Base-by-base conservation (phyloP, 2,329 filamentous ascomycete species). In the Ilyonectria destructans region DNA sequence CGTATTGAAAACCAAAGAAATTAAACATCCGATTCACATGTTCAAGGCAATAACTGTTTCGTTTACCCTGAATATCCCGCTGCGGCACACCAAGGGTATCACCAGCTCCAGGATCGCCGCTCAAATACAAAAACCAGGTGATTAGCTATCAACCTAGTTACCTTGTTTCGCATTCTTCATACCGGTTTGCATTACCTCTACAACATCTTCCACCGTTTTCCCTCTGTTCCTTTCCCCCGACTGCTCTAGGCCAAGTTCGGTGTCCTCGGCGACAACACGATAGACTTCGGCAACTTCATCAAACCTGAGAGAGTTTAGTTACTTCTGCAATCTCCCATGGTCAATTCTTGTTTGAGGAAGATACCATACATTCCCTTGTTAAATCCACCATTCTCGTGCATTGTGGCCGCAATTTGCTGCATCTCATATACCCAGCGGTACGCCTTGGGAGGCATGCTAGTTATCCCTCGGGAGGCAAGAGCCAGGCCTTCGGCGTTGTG, bases 381-480 rank as follows among this genome's bases (percentile, higher is more conserved):
- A 77, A 92, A 93, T 0, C 91, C 91, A 1, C 90, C 91, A 61
- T 92, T 90, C 48, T 88, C 86, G 7, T 81, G 81, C 77, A 93
- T 91, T 4, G 91, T 92, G 65, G 86, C 82, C 4, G 87, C 88
- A 75, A 95, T 94, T 84, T 95, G 90, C 73, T 90, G 86, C 92
- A 95, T 94, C 83, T 95, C 92, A 37, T 86, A 84, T 0, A 93
- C 90, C 92, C 92, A 95, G 12, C 93, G 84, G 78, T 94, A 94
- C 19, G 93, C 92, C 81, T 95, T 95, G 8, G 90, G 89, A 26
- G 91, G 86, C 87, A 94, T 92, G 15, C 79, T 82, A 4, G 87
- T 82, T 9, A 93, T 82, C 2, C 86, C 82, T 35, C 77, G 82
- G 73, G 88, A 85, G 0, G 85, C 88, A 57, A 80, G 77, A 29